A percentile compares a stretch with the other conserved stretches of the same genome.
Conservation (phyloP, 106 monocot species). For the Xerophyta viscosa region DNA sequence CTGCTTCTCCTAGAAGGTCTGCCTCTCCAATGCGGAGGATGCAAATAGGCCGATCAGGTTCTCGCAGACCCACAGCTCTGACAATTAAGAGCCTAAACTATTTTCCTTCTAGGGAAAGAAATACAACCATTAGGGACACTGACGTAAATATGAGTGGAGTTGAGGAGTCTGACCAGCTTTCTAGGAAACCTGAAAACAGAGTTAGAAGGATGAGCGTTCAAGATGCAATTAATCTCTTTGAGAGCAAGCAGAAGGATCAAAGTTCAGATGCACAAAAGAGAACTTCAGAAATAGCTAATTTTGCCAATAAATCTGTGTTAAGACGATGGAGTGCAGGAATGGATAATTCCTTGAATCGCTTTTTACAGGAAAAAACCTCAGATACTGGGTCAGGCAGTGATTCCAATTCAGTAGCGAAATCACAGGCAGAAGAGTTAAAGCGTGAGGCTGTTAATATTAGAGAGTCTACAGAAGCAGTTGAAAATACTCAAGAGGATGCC, state of each 20-base stretch:
- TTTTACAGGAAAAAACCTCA: conserved; percentile 22
- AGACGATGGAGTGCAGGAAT: conserved; percentile 97
- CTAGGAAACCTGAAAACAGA: conserved; percentile 62
- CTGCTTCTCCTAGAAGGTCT: conserved; percentile 85
- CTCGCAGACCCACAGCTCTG: conserved; percentile 68
- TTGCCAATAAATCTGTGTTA: conserved; percentile 66
- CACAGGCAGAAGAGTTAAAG: conserved; percentile 21
- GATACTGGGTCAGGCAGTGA: conserved; percentile 13
- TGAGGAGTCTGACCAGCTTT: conserved; percentile 33
- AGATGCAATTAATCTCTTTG: conserved; percentile 96
- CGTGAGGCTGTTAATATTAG: conserved; percentile 6
- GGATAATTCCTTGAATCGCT: conserved; percentile 39
- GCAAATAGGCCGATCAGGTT: conserved; percentile 87
- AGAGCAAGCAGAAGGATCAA: conserved; percentile 78
- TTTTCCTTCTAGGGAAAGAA: conserved; percentile 66
- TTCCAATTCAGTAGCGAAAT: conserved; percentile 9
- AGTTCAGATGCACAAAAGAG: conserved; percentile 36
- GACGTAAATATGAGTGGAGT: conserved; percentile 31
- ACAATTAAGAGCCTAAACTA: conserved; percentile 80
- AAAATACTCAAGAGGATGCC: conserved; percentile 1
- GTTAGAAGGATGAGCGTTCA: conserved; percentile 89
- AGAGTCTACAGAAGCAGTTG: conserved; percentile 13
- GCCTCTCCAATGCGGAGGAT: conserved; percentile 93
- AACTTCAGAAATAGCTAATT: conserved; percentile 26
- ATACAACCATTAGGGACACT: conserved; percentile 31